Evolutionary conservation across 75 land plant genomes (phyloP).

Genomic region (Sequoiadendron giganteum): DNA sequence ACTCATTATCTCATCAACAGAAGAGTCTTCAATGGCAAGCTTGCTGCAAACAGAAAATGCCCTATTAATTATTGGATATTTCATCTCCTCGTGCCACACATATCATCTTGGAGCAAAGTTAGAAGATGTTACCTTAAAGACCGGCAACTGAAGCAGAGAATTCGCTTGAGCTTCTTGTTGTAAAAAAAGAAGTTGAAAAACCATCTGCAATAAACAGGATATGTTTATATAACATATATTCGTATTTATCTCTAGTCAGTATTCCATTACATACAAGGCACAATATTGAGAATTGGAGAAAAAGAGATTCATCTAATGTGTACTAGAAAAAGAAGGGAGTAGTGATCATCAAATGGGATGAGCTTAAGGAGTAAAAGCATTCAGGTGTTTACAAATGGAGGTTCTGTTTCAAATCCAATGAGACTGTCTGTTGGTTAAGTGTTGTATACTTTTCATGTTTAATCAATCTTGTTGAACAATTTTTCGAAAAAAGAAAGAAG

Average conservation of each 20-base stretch:
- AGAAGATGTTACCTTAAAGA: slow-evolving; percentile 47
- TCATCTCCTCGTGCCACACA: neutral
- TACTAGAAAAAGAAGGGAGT: neutral
- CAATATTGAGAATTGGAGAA: neutral
- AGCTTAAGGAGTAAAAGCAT: neutral
- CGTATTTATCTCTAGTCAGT: neutral
- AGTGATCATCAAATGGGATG: neutral
- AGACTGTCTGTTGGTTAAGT: neutral
- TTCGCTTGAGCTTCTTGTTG: slow-evolving; percentile 78
- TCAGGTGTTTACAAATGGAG: neutral
- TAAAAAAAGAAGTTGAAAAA: slow-evolving; percentile 91
- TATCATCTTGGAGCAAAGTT: neutral
- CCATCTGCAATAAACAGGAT: slow-evolving; percentile 54
- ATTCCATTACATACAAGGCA: neutral
- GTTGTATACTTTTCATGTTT: too few relatives aligned
- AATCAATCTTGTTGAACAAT: too few relatives aligned
- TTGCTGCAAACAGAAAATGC: slow-evolving; percentile 25
- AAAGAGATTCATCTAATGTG: neutral
- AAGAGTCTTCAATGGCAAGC: slow-evolving; percentile 26
- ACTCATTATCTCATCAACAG: slow-evolving; percentile 15
- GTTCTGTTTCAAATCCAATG: neutral
- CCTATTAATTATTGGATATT: neutral
- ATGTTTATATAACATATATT: neutral
- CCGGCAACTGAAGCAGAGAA: slow-evolving; percentile 73
- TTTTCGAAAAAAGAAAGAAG: too few relatives aligned